Evolutionary conservation across 75 land plant species (phyloP).

Genomic region (Azolla pinnata): DNA sequence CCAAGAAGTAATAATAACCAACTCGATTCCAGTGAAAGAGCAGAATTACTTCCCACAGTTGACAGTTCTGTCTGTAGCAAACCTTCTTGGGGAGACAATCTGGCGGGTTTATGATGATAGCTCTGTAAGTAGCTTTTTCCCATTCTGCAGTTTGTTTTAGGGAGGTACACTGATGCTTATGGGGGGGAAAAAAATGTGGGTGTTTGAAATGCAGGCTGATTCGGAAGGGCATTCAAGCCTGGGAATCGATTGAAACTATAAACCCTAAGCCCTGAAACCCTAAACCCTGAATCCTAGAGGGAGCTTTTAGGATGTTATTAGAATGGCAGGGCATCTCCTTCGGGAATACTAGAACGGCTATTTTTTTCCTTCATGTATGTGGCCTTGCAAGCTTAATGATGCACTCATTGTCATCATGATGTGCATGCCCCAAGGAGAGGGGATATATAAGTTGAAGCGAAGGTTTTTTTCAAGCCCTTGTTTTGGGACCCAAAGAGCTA

Average conservation of each 20-base stretch:
- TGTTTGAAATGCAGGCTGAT: constrained; percentile 21
- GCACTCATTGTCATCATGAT: no score
- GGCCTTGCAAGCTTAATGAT: no score
- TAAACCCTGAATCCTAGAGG: no score
- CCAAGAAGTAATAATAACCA: constrained; percentile 92
- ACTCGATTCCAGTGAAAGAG: constrained; percentile 75
- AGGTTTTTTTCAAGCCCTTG: no score
- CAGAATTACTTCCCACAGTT: constrained; percentile 82
- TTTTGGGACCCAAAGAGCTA: no score
- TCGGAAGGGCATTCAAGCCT: constrained; percentile 22
- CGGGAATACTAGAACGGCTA: no score
- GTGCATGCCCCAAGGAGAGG: no score
- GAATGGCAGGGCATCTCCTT: no score
- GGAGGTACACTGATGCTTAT: not conserved
- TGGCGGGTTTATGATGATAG: constrained; percentile 95
- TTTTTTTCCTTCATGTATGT: no score
- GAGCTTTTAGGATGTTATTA: no score
- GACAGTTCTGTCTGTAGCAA: constrained; percentile 88
- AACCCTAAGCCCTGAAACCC: no score
- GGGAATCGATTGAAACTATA: constrained; percentile 18
- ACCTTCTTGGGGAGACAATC: constrained; percentile 86
- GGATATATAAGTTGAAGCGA: no score
- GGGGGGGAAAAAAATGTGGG: not conserved
- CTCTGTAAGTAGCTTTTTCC: constrained; percentile 79
- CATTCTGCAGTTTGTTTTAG: constrained; percentile 14